phyloP scores from a whole-genome alignment of 1,139 yeast species.

The Debaryomycetaceae sp. region DNA sequence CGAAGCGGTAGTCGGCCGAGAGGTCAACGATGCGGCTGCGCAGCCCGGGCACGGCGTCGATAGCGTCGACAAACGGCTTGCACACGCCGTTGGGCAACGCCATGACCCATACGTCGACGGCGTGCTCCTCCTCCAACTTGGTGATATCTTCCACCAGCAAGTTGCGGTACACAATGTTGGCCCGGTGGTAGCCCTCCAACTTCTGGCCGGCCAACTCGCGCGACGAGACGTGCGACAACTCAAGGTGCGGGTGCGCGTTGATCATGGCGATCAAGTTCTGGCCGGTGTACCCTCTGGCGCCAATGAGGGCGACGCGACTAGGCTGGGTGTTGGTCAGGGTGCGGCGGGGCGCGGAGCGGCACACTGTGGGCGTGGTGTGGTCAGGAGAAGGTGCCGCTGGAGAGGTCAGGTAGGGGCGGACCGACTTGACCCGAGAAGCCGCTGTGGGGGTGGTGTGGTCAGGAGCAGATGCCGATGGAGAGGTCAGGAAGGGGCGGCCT shows the following conservation, averaged over 20 bases:
- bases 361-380: conserved; percentile 43
- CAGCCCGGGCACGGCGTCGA: conserved; percentile 51
- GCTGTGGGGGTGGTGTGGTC: conserved; percentile 39
- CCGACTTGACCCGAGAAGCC: no score
- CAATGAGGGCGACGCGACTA: conserved; percentile 81
- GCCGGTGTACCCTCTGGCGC: conserved; percentile 98
- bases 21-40: conserved; percentile 78
- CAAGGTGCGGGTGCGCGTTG: conserved; percentile 78
- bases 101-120: conserved; percentile 97
- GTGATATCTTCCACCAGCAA: conserved; percentile 80
- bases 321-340: conserved; percentile 51
- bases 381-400: conserved; percentile 17
- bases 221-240: conserved; percentile 86
- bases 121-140: conserved; percentile 60
- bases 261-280: conserved; percentile 82
- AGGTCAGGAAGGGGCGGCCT: conserved; percentile 28
- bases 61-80: conserved; percentile 92
- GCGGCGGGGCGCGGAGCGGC: conserved; percentile 66
- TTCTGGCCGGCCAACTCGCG: conserved; percentile 87
- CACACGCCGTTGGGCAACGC: conserved; percentile 98
- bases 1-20: conserved; percentile 94
- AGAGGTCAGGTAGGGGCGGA: conserved; percentile 29
- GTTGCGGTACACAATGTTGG: conserved; percentile 70
- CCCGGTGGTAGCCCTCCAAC: conserved; percentile 77
- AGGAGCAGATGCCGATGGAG: conserved; percentile 21